Conservation (phyloP, 768 basidiomycete species). For the Hydnomerulius pinastri region DNA sequence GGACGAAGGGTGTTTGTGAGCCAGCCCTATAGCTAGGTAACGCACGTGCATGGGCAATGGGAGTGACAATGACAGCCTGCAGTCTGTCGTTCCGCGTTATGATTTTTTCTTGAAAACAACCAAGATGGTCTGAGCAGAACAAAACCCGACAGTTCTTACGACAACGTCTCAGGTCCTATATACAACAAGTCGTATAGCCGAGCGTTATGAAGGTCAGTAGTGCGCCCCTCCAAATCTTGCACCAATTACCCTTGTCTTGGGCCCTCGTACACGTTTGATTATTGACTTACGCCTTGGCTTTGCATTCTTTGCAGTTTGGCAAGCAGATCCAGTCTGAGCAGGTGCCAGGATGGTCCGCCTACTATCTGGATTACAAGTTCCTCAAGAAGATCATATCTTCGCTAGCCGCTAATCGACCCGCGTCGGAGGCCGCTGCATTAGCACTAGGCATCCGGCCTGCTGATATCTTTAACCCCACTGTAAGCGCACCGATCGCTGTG, state of each 20-base stretch:
- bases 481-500: constrained; percentile 33
- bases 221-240: background rate
- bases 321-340: constrained; percentile 96
- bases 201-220: constrained; percentile 33
- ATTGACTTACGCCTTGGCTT: no score
- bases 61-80: constrained; percentile 8
- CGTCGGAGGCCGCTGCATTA: constrained; percentile 85
- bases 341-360: constrained; percentile 93
- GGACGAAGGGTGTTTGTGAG: background rate
- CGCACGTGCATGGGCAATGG: constrained; percentile 50
- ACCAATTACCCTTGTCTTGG: no score
- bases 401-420: constrained; percentile 84
- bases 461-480: constrained; percentile 43
- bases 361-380: constrained; percentile 98
- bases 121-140: constrained; percentile 29
- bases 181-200: constrained; percentile 10
- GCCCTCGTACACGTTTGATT: no score
- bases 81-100: constrained; percentile 8
- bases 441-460: constrained; percentile 79
- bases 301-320: constrained; percentile 70
- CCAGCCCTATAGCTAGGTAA: constrained; percentile 9
- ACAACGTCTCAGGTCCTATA: constrained; percentile 3
- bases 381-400: constrained; percentile 99
- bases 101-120: constrained; percentile 15
- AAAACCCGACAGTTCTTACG: constrained; percentile 10